Evolutionary conservation across 169 alveolate species (phyloP).

Genomic region (Plasmodium sp.): DNA sequence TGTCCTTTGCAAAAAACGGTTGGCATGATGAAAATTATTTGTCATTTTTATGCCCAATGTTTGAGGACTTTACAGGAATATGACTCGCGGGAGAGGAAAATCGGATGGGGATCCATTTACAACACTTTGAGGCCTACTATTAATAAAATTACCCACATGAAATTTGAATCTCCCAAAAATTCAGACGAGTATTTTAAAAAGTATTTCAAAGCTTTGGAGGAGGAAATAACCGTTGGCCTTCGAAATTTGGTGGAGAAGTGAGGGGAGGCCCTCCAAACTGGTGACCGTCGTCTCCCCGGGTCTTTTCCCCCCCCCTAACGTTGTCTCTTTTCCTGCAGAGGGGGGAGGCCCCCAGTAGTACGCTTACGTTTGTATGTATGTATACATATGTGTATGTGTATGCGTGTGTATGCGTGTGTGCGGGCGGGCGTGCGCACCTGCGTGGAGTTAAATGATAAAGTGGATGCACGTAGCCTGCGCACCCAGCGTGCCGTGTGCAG

Average conservation of each 20-base stretch:
- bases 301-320: background rate
- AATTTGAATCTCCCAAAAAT: constrained; percentile 85
- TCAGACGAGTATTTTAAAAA: constrained; percentile 75
- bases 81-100: constrained; percentile 89
- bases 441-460: background rate
- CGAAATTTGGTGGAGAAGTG: constrained; percentile 62
- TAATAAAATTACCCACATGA: constrained; percentile 92
- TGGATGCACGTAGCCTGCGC: background rate
- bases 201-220: constrained; percentile 68
- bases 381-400: background rate
- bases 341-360: background rate
- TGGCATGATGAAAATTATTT: constrained; percentile 98
- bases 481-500: background rate
- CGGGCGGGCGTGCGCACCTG: background rate
- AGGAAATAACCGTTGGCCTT: constrained; percentile 70
- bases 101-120: constrained; percentile 95
- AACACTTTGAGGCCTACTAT: constrained; percentile 92
- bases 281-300: background rate
- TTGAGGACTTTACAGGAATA: constrained; percentile 82
- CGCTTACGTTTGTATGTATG: background rate
- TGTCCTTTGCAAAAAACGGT: constrained; percentile 97
- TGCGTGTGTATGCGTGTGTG: background rate
- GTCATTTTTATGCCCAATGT: constrained; percentile 94
- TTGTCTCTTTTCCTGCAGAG: background rate
- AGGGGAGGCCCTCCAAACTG: background rate